Percentiles rank a stretch among this genome's conserved stretches.
Evolutionary conservation across 2,329 filamentous ascomycete species (phyloP).

Genomic region (Penicillium vulpinum): DNA sequence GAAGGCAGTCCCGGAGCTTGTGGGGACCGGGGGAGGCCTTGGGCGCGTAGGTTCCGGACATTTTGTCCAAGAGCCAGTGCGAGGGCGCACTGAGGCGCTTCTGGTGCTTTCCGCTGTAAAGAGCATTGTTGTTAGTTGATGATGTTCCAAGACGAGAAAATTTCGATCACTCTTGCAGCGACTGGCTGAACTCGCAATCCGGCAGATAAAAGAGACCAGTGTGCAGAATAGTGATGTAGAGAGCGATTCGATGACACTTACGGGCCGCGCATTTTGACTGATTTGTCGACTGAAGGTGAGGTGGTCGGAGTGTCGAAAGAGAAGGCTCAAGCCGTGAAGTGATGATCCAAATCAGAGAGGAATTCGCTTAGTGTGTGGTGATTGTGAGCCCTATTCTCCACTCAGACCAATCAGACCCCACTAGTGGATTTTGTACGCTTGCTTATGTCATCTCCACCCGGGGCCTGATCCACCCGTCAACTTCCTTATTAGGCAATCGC

Average conservation of each 20-base stretch:
- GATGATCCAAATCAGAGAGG: slow-evolving; percentile 19
- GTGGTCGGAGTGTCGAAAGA: slow-evolving; percentile 39
- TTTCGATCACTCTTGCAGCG: slow-evolving; percentile 8
- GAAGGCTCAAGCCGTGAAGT: slow-evolving; percentile 16
- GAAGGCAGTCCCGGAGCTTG: slow-evolving; percentile 99
- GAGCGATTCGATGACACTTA: slow-evolving; percentile 44
- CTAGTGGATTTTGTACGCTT: background rate
- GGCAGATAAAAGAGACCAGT: background rate
- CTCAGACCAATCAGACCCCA: slow-evolving; percentile 29
- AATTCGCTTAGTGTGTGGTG: slow-evolving; percentile 36
- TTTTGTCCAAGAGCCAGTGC: slow-evolving; percentile 99
- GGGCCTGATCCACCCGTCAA: slow-evolving; percentile 4
- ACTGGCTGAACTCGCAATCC: slow-evolving; percentile 3
- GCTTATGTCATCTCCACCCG: slow-evolving; percentile 3
- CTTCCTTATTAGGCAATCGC: slow-evolving; percentile 5
- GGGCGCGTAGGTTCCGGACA: slow-evolving; percentile 81
- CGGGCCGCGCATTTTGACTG: slow-evolving; percentile 58
- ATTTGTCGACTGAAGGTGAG: slow-evolving; percentile 41
- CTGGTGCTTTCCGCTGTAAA: slow-evolving; percentile 92
- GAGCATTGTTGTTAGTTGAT: slow-evolving; percentile 31
- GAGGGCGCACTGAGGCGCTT: slow-evolving; percentile 99
- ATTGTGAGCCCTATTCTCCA: slow-evolving; percentile 32
- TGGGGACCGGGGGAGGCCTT: slow-evolving; percentile 82
- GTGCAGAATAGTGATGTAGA: slow-evolving; percentile 2
- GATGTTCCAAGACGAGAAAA: slow-evolving; percentile 7